These are phyloP conservation scores for Colletotrichum sp. DNA, from an alignment of 2,329 filamentous ascomycete species.

Conservation along the genomic window DNA sequence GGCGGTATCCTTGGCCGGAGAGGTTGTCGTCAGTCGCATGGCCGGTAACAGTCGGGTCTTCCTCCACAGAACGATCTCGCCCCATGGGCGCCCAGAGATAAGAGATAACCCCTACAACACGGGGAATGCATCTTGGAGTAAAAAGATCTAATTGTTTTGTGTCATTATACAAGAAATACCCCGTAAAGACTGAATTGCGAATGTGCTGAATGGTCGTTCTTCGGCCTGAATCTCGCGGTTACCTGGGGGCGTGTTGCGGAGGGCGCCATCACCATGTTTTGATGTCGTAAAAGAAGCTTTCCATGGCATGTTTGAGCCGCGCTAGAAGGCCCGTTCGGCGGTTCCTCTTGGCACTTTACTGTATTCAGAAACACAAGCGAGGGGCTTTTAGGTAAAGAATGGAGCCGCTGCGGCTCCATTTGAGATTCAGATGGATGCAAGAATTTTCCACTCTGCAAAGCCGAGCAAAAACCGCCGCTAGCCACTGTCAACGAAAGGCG, in stretches of 20 bases:
- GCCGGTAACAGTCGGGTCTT: neutral
- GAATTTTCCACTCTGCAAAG: conserved; percentile 11
- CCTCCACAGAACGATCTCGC: conserved; percentile 19
- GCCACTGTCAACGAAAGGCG: neutral
- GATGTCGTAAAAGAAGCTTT: conserved; percentile 22
- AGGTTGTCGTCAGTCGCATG: conserved; percentile 13
- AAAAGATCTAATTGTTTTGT: conserved; percentile 19
- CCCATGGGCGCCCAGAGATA: conserved; percentile 18
- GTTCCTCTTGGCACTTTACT: neutral
- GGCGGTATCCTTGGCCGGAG: neutral
- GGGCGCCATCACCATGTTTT: conserved; percentile 15
- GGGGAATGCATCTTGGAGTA: neutral
- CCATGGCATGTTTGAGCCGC: conserved; percentile 17
- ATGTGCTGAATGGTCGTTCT: neutral
- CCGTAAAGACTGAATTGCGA: neutral
- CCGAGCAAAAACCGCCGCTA: conserved; percentile 16
- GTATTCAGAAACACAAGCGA: conserved; percentile 8
- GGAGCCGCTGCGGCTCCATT: conserved; percentile 1
- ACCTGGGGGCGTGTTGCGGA: neutral
- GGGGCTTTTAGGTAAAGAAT: conserved; percentile 16
- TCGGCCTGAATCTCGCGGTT: conserved; percentile 1
- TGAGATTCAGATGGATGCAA: conserved; percentile 7
- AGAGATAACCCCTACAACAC: conserved; percentile 3
- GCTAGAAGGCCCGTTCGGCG: conserved; percentile 7
- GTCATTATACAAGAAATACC: neutral